phyloP scores from a whole-genome alignment of 495 filamentous ascomycete genomes.

The Apodospora peruviana region DNA sequence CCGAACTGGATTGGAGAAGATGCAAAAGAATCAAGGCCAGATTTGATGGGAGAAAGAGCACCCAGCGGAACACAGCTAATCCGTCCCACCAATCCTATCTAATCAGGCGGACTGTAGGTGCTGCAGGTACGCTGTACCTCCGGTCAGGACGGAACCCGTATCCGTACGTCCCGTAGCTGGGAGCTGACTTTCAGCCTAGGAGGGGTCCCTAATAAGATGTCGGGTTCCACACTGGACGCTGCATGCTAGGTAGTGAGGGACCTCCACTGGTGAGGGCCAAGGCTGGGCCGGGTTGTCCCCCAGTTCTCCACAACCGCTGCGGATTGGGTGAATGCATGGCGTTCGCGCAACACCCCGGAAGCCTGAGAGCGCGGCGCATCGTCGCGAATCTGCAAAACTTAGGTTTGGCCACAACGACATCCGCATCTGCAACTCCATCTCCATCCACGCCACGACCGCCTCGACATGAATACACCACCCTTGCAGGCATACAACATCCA shows the following conservation, averaged over 20 bases:
- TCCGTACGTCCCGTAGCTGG: no score
- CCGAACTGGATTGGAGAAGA: no score
- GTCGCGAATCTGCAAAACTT: slow-evolving; percentile 12
- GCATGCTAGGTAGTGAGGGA: not conserved
- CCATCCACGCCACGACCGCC: slow-evolving; percentile 3
- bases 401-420: not conserved
- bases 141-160: no score
- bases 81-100: no score
- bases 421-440: not conserved
- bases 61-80: no score
- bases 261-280: not conserved
- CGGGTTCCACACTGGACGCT: no score
- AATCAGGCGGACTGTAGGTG: no score
- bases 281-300: not conserved
- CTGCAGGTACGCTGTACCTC: no score
- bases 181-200: no score
- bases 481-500: slow-evolving; percentile 11
- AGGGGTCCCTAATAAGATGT: no score
- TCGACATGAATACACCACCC: slow-evolving; percentile 25
- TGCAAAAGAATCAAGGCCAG: no score
- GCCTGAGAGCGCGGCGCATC: slow-evolving; percentile 9
- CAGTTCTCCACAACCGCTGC: not conserved
- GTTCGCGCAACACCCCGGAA: not conserved
- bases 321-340: not conserved
- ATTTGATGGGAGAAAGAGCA: no score